phyloP scores from a whole-genome alignment of 2,329 filamentous ascomycete genomes.

The Geosmithia putterillii region DNA sequence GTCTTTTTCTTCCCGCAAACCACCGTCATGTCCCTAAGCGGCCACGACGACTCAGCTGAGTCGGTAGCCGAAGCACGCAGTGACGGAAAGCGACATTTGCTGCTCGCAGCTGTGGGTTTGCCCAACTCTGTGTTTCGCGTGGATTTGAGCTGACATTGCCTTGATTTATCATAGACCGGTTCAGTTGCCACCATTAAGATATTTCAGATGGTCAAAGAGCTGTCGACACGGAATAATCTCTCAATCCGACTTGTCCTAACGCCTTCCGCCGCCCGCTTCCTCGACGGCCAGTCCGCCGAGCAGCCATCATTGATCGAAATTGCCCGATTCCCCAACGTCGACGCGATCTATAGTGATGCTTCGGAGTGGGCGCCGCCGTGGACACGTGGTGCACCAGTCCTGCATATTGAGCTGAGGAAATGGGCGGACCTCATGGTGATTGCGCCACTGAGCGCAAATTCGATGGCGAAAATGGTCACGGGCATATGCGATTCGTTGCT shows the following conservation, averaged over 20 bases:
- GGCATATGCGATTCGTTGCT: slow-evolving; percentile 72
- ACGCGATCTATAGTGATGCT: slow-evolving; percentile 69
- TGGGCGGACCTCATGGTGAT: slow-evolving; percentile 71
- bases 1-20: neutral
- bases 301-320: slow-evolving; percentile 59
- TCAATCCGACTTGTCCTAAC: slow-evolving; percentile 83
- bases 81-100: slow-evolving; percentile 28
- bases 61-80: slow-evolving; percentile 16
- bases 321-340: slow-evolving; percentile 53
- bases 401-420: slow-evolving; percentile 80
- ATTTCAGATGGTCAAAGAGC: slow-evolving; percentile 48
- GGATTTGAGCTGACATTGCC: neutral
- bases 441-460: slow-evolving; percentile 73
- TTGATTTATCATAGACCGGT: slow-evolving; percentile 9
- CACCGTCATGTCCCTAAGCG: neutral
- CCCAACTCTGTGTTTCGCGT: neutral
- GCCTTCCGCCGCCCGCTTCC: slow-evolving; percentile 59
- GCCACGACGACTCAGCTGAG: slow-evolving; percentile 9
- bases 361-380: slow-evolving; percentile 76
- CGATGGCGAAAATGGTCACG: slow-evolving; percentile 68
- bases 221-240: slow-evolving; percentile 40
- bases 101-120: slow-evolving; percentile 20
- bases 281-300: slow-evolving; percentile 62
- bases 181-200: slow-evolving; percentile 85
- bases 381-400: slow-evolving; percentile 64